These are phyloP conservation scores for Linanthus parryae DNA, from an alignment of 148 eudicot genomes.

Conservation along the genomic window DNA sequence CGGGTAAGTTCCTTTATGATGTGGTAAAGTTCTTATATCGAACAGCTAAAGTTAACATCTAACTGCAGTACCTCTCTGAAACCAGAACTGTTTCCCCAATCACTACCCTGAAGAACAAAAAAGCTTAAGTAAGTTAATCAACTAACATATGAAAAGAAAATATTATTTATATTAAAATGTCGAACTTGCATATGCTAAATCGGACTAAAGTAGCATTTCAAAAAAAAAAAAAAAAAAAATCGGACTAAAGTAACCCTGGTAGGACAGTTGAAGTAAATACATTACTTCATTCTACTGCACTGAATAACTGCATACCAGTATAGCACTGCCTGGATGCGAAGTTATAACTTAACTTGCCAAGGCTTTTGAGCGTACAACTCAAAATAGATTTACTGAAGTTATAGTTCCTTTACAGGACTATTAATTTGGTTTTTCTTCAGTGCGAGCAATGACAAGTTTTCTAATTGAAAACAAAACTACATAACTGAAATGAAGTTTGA, in stretches of 20 bases:
- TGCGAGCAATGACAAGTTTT: not conserved
- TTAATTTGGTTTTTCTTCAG: not conserved
- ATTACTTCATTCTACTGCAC: too few relatives aligned
- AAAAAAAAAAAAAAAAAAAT: not conserved
- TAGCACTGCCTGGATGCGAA: too few relatives aligned
- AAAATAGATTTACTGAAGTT: not conserved
- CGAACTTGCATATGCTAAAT: not conserved
- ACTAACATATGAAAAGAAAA: not conserved
- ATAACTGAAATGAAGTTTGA: too few relatives aligned
- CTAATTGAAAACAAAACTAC: not conserved
- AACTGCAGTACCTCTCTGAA: conserved; percentile 61
- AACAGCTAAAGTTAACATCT: too few relatives aligned
- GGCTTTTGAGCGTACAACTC: not conserved
- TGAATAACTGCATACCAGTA: too few relatives aligned
- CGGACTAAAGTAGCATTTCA: not conserved
- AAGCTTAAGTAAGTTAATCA: not conserved
- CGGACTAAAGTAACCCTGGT: too few relatives aligned
- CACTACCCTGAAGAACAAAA: conserved; percentile 45
- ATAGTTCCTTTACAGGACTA: not conserved
- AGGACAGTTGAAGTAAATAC: too few relatives aligned
- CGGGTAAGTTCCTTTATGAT: not conserved
- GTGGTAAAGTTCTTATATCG: not conserved
- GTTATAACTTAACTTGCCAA: too few relatives aligned
- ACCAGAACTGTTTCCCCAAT: conserved; percentile 23
- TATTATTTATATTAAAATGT: not conserved